Evolutionary conservation across 2,329 filamentous ascomycete species (phyloP).

Genomic region (Thelonectria olida): DNA sequence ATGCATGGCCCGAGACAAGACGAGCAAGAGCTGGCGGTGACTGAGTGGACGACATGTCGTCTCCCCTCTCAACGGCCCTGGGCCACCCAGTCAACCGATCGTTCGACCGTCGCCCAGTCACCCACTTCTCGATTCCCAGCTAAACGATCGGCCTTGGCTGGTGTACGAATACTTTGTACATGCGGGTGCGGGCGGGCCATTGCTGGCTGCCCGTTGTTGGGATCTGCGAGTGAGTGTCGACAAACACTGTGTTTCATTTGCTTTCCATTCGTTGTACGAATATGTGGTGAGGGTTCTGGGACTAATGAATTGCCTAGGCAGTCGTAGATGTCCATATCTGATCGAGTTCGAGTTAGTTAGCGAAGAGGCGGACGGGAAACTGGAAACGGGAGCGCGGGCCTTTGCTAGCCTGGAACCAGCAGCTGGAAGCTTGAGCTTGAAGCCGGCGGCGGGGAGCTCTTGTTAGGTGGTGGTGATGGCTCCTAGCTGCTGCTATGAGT

Average conservation of each 20-base stretch:
- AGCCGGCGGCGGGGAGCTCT: too few species aligned
- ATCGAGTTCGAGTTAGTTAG: not conserved
- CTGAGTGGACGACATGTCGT: not conserved
- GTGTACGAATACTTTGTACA: not conserved
- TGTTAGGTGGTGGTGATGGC: too few species aligned
- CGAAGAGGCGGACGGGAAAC: slow-evolving; percentile 7
- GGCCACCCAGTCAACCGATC: not conserved
- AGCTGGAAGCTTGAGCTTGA: not conserved
- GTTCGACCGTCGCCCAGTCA: not conserved
- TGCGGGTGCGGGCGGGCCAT: not conserved
- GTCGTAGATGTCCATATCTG: not conserved
- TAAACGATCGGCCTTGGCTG: too few species aligned
- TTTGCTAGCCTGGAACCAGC: not conserved
- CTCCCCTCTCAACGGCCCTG: not conserved
- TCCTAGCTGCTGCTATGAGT: too few species aligned
- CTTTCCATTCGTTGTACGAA: not conserved
- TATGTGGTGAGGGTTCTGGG: not conserved
- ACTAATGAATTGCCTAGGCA: not conserved
- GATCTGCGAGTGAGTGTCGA: not conserved
- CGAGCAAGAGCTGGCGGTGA: too few species aligned
- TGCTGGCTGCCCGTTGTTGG: not conserved
- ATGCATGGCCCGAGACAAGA: slow-evolving; percentile 10
- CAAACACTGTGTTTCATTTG: not conserved
- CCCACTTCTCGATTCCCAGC: not conserved
- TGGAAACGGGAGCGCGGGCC: slow-evolving; percentile 13